These are phyloP conservation scores for Rhizopus arrhizus DNA, from an alignment of 371 early-diverging fungal genomes.

Conservation along the genomic window DNA sequence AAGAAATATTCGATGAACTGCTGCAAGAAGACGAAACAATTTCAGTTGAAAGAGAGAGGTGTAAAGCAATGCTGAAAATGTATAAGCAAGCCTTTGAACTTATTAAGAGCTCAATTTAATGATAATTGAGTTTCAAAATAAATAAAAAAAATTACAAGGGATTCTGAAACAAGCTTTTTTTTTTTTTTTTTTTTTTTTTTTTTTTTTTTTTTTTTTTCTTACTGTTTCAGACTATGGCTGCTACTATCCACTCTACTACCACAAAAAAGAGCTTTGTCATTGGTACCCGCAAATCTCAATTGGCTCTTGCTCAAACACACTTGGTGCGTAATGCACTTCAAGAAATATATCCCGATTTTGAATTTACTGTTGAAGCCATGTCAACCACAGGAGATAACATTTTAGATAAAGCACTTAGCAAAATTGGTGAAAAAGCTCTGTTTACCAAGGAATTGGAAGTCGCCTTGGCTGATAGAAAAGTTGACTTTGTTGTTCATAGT, in stretches of 20 bases:
- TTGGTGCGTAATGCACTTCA: slow-evolving; percentile 69
- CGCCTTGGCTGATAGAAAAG: slow-evolving; percentile 68
- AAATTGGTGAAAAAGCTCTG: slow-evolving; percentile 91
- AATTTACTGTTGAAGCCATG: slow-evolving; percentile 73
- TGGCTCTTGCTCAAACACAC: slow-evolving; percentile 89
- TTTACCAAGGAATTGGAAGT: slow-evolving; percentile 95
- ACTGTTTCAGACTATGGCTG: too few relatives aligned
- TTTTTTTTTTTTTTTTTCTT: too few relatives aligned
- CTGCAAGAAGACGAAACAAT: slow-evolving; percentile 79
- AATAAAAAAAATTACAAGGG: too few relatives aligned
- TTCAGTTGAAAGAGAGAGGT: slow-evolving; percentile 75
- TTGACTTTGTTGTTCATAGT: slow-evolving; percentile 92
- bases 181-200: too few relatives aligned
- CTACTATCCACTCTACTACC: too few relatives aligned
- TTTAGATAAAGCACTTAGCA: slow-evolving; percentile 81
- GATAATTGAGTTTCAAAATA: too few relatives aligned
- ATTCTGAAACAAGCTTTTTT: too few relatives aligned
- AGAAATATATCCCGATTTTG: slow-evolving; percentile 39
- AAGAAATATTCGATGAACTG: slow-evolving; percentile 72
- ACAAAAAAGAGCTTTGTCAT: slow-evolving; percentile 22
- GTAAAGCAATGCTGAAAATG: slow-evolving; percentile 76
- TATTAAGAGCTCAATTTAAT: too few relatives aligned
- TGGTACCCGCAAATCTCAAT: slow-evolving; percentile 89
- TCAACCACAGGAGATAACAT: slow-evolving; percentile 88
- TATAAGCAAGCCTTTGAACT: slow-evolving; percentile 68